Base-by-base conservation (phyloP, 1,284 basidiomycete species). In the Takashimella tepidaria region DNA sequence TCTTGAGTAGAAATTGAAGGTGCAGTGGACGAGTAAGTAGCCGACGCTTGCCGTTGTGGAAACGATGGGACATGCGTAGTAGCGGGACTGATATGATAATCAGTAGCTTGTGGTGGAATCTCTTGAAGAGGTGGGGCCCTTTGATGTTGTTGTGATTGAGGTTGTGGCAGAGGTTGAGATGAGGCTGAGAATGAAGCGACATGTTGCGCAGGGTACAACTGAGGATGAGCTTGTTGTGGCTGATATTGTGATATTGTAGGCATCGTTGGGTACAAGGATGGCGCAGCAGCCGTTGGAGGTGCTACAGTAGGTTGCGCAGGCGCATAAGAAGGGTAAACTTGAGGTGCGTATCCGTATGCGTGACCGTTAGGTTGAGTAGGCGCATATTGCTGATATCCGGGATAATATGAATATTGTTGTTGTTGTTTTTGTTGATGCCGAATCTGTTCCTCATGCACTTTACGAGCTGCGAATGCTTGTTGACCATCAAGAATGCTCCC, bases 401-500 rank as follows among this genome's bases (percentile, higher is more conserved):
- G 41, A 45, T 58, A 61, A 2, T 24, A 42, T 22, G n/a, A 47
- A 23, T 54, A 45, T 21, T 57, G 49, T 40, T 67, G 61, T 47
- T 63, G 61, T 41, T 67, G 62, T 43, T 66, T 62, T 2, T 66
- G 61, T 45, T 68, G 67, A 23, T 64, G 64, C 44, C 63, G 59
- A 25, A 68, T 62, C 46, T 69, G 67, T 47, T 73, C 63, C 54
- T 73, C 68, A 41, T 74, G 72, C 21, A 63, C 48, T 48, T 62
- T 59, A 27, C 69, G 68, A 25, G 77, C 76, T 1, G 68, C 62
- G 55, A 69, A 73, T 3, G 67, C 68, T 50, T 74, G 74, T 62
- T 96, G 92, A 51, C 90, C 83, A 31, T 91, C 91, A 45, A 96
- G 78, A 13, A 96, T 78, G 50, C 85, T 82, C 64, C 96, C 92